phyloP scores from a whole-genome alignment of 805 yeast species.

The Ogataea dorogensis region DNA sequence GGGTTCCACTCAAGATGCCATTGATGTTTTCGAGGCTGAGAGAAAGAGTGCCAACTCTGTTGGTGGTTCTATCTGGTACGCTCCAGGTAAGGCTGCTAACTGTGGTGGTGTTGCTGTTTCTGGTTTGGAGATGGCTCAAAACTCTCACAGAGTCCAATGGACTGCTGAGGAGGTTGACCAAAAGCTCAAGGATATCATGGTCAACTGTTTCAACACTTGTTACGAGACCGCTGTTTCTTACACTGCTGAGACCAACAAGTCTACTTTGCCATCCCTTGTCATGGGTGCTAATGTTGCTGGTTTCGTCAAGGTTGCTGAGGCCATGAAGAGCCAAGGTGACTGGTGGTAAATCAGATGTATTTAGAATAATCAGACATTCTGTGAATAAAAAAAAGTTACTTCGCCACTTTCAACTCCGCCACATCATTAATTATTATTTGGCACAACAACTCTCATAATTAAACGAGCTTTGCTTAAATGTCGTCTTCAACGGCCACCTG shows the following conservation, averaged over 20 bases:
- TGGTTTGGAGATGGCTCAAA: constrained; percentile 99
- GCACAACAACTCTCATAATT: background rate
- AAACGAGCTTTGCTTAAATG: constrained; percentile 5
- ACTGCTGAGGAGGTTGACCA: constrained; percentile 88
- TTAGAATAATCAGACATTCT: background rate
- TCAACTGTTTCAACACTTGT: constrained; percentile 89
- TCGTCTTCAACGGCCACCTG: constrained; percentile 53
- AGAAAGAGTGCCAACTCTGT: constrained; percentile 46
- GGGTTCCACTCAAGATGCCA: constrained; percentile 99
- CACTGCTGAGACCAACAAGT: constrained; percentile 63
- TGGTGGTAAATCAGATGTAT: constrained; percentile 31
- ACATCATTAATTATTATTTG: background rate
- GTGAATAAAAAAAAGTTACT: background rate
- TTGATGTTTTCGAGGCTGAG: constrained; percentile 86
- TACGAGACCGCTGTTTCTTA: constrained; percentile 81
- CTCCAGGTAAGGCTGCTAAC: constrained; percentile 99
- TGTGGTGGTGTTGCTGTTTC: constrained; percentile 99
- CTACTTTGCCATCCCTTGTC: constrained; percentile 86
- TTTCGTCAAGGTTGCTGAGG: constrained; percentile 96
- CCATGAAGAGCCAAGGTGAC: constrained; percentile 98
- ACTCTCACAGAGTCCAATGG: constrained; percentile 93
- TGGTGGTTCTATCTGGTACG: constrained; percentile 82
- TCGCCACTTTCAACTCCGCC: constrained; percentile 1
- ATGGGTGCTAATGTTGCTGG: constrained; percentile 99
- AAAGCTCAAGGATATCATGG: constrained; percentile 90